These are phyloP conservation scores for Kwoniella botswanensis DNA, from an alignment of 768 basidiomycete species.

Conservation along the genomic window DNA sequence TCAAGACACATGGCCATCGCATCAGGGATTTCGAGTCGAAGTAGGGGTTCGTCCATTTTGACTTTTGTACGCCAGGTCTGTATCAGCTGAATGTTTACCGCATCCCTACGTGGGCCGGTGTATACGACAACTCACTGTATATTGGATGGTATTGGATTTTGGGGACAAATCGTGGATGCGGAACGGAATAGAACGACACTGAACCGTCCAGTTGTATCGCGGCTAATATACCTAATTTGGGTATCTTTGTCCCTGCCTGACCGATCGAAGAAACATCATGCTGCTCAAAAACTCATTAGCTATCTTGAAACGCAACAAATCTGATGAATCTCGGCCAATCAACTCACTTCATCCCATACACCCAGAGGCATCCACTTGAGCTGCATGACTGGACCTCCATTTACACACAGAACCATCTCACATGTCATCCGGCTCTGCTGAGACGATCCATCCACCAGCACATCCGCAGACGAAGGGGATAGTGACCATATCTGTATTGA, in stretches of 20 bases:
- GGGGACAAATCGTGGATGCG: constrained; percentile 65
- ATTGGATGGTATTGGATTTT: constrained; percentile 18
- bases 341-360: constrained; percentile 67
- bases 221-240: constrained; percentile 79
- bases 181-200: constrained; percentile 75
- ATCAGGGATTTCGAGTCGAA: constrained; percentile 77
- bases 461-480: constrained; percentile 38
- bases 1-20: constrained; percentile 79
- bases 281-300: neutral
- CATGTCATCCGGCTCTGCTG: constrained; percentile 68
- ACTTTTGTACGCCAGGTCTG: constrained; percentile 45
- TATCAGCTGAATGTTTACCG: neutral
- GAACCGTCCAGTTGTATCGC: constrained; percentile 89
- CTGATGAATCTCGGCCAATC: neutral
- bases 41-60: constrained; percentile 64
- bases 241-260: constrained; percentile 22
- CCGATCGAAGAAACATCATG: constrained; percentile 6
- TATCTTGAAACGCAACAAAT: neutral
- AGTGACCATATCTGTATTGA: constrained; percentile 89
- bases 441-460: constrained; percentile 14
- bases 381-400: constrained; percentile 78
- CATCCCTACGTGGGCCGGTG: constrained; percentile 8
- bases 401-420: constrained; percentile 82
- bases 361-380: constrained; percentile 94
- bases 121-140: constrained; percentile 33